Base-by-base conservation (phyloP, 2,329 filamentous ascomycete species). In the Claviceps digitariae region DNA sequence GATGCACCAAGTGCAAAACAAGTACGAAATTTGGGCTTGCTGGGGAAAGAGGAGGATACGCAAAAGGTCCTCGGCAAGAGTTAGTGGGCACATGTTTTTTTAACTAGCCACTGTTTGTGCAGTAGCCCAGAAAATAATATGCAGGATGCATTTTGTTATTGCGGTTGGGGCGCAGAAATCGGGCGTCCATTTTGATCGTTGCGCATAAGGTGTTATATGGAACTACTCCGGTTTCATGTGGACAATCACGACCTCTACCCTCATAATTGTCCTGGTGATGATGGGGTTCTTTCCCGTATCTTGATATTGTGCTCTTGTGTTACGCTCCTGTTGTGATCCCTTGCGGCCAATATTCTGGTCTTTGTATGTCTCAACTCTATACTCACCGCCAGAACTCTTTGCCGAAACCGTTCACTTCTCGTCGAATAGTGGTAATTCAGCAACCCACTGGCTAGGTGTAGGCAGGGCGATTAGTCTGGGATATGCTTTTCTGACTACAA, bases 1-100 rank as follows among this genome's bases (percentile, higher is more conserved):
- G 83, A 88, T 64, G 85, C 82, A 55, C 89, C 89, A 56, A 90
- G 81, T 58, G 86, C 87, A 5, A 88, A 87, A 56, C 82, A 93
- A 74, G 94, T 97, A 76, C 79, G 89, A 69, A 90, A 86, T 68
- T 69, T 97, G 57, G 91, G 91, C 46, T 70, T 96, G 59, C 65
- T 97, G 62, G 84, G 85, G 64, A 89, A 89, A 69, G 85, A 93
- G 60, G 87, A 94, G 62, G 87, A 93, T 61, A 81, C 83, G 53
- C 81, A 84, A 66, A 77, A 78, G 65, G 76, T 81, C 54, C 60
- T 79, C 50, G 72, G 70, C 38, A 64, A 62, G 53, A 63, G 54
- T 48, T 66, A 62, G 58, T 54, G 40, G 46, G 25, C 46, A 9
- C 23, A 34, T 43, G 43, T 20, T 17, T n/a, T 44, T 8, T 44